Conservation (phyloP, 768 basidiomycete species). For the Hemileccinum rubropunctum region DNA sequence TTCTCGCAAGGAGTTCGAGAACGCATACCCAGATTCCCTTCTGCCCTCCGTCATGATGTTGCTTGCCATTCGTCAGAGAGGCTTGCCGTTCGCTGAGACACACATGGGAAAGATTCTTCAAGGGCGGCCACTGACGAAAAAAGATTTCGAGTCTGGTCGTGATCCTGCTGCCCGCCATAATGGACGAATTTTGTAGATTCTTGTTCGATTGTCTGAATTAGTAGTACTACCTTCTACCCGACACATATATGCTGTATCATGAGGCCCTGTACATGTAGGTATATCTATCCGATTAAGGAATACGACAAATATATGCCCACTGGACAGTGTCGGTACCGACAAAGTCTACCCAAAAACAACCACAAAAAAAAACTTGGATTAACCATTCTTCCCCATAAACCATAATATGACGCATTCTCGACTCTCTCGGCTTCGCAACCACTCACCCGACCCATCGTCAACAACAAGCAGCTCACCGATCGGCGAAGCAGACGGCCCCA, state of each 20-base stretch:
- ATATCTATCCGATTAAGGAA: no score
- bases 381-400: constrained; percentile 33
- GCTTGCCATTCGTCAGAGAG: constrained; percentile 34
- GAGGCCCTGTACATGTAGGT: no score
- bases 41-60: constrained; percentile 22
- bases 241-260: no score
- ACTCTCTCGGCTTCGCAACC: constrained; percentile 44
- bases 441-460: constrained; percentile 15
- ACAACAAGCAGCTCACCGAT: constrained; percentile 21
- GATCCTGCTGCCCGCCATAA: no score
- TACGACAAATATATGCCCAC: no score
- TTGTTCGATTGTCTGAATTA: no score
- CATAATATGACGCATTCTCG: constrained; percentile 56
- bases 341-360: constrained; percentile 40
- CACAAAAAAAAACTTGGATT: constrained; percentile 48
- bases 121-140: constrained; percentile 13
- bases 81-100: constrained; percentile 32
- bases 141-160: no score
- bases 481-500: constrained; percentile 14
- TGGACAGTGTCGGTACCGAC: constrained; percentile 66
- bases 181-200: no score
- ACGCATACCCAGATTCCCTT: neutral
- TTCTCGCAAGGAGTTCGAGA: neutral
- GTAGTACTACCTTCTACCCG: no score
- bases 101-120: constrained; percentile 40